phyloP scores from a whole-genome alignment of 192 early-diverging fungal species.

The Coemansia sp. region DNA sequence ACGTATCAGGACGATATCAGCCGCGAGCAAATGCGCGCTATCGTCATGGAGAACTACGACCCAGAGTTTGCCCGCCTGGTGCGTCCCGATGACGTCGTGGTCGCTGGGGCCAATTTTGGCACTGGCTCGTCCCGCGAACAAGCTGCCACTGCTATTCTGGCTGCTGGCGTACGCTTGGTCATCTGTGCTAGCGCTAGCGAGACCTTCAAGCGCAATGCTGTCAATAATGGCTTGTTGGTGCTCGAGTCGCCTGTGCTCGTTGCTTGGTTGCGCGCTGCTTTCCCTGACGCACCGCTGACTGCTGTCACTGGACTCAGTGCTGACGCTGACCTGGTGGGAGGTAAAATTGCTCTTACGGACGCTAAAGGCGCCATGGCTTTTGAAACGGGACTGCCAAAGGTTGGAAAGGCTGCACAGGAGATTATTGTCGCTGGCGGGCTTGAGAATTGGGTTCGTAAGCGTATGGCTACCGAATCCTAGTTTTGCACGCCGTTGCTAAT shows the following conservation, averaged over 20 bases:
- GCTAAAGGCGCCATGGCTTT: slow-evolving; percentile 21
- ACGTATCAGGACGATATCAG: slow-evolving; percentile 97
- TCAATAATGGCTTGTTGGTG: slow-evolving; percentile 95
- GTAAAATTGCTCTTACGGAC: slow-evolving; percentile 55
- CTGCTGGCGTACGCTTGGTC: slow-evolving; percentile 81
- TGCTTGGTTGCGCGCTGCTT: slow-evolving; percentile 62
- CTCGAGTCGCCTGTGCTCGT: slow-evolving; percentile 88
- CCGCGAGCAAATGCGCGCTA: slow-evolving; percentile 85
- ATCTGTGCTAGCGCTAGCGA: slow-evolving; percentile 95
- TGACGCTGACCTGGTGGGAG: slow-evolving; percentile 71
- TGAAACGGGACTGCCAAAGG: slow-evolving; percentile 54
- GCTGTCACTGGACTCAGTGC: slow-evolving; percentile 76
- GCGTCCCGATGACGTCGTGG: slow-evolving; percentile 76
- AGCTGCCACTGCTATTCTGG: slow-evolving; percentile 92
- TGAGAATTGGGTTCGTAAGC: slow-evolving; percentile 91
- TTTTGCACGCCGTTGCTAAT: too few species aligned
- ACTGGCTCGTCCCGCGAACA: slow-evolving; percentile 97
- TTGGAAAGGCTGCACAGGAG: slow-evolving; percentile 98
- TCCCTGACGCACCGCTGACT: slow-evolving; percentile 56
- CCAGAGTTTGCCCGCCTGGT: slow-evolving; percentile 75
- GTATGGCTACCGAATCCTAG: slow-evolving; percentile 45
- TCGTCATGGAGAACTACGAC: slow-evolving; percentile 99
- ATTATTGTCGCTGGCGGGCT: slow-evolving; percentile 91
- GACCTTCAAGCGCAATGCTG: slow-evolving; percentile 98
- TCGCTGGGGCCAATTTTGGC: slow-evolving; percentile 96